Conservation (phyloP, 2,329 filamentous ascomycete species). For the Thelonectria olida region DNA sequence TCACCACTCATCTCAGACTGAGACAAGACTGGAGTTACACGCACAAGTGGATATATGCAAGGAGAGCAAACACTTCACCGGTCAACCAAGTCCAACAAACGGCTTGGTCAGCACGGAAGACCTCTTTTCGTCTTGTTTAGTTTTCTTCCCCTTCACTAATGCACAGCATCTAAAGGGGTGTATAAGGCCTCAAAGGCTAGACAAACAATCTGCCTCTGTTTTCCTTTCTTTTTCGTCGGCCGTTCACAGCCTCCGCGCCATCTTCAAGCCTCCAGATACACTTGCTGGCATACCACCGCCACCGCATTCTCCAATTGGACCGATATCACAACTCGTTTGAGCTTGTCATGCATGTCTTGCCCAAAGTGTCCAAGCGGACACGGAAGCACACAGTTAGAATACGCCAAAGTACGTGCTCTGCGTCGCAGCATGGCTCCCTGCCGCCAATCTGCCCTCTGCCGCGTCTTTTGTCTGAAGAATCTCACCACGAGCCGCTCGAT, state of each 20-base stretch:
- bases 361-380: background rate
- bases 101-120: background rate
- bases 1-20: too few relatives aligned
- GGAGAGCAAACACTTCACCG: background rate
- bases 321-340: background rate
- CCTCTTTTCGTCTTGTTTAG: background rate
- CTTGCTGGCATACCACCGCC: background rate
- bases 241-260: too few relatives aligned
- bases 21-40: too few relatives aligned
- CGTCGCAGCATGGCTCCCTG: background rate
- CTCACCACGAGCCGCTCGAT: too few relatives aligned
- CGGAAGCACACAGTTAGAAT: background rate
- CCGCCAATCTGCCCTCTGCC: background rate
- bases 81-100: background rate
- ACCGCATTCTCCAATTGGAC: conserved; percentile 3
- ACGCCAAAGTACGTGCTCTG: background rate
- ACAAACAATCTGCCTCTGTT: too few relatives aligned
- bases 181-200: too few relatives aligned
- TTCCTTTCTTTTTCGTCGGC: background rate
- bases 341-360: background rate
- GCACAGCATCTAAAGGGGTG: too few relatives aligned
- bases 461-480: too few relatives aligned
- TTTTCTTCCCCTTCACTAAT: too few relatives aligned
- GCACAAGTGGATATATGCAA: background rate
- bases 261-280: background rate